Percentiles rank a stretch among this genome's conserved stretches.
These are phyloP conservation scores for Chrysochromulina parva DNA, from an alignment of 78 protist genomes.

Conservation along the genomic window DNA sequence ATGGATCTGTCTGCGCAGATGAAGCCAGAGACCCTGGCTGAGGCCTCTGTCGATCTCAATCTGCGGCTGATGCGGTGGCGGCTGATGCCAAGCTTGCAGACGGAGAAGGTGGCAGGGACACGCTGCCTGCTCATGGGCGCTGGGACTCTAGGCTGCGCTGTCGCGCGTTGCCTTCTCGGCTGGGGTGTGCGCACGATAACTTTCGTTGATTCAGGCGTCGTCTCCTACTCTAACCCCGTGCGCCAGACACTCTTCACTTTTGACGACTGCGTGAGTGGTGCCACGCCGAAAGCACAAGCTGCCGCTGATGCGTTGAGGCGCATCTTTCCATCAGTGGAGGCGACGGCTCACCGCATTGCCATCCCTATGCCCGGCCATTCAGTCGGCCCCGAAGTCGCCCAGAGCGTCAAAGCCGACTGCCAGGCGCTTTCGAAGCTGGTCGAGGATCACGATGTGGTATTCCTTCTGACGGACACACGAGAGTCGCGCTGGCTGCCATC, in stretches of 20 bases:
- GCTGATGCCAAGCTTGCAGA: slow-evolving; percentile 84
- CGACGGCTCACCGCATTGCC: slow-evolving; percentile 62
- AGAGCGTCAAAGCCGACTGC: not conserved
- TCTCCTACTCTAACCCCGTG: slow-evolving; percentile 93
- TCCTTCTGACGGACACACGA: slow-evolving; percentile 93
- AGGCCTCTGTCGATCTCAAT: slow-evolving; percentile 80
- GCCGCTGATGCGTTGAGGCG: slow-evolving; percentile 77
- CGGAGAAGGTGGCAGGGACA: slow-evolving; percentile 67
- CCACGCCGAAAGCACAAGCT: slow-evolving; percentile 79
- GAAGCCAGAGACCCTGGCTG: slow-evolving; percentile 58
- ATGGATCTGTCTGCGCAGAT: slow-evolving; percentile 61
- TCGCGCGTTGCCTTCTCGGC: slow-evolving; percentile 87
- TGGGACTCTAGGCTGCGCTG: slow-evolving; percentile 99
- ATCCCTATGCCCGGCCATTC: slow-evolving; percentile 98
- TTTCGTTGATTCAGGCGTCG: slow-evolving; percentile 88
- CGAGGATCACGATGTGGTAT: slow-evolving; percentile 87
- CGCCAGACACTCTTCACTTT: slow-evolving; percentile 88
- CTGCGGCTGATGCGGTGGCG: slow-evolving; percentile 98
- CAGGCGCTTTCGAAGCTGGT: slow-evolving; percentile 60
- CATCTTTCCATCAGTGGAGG: slow-evolving; percentile 63
- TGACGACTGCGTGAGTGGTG: slow-evolving; percentile 77
- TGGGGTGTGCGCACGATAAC: slow-evolving; percentile 96
- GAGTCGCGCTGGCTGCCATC: slow-evolving; percentile 97
- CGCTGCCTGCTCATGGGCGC: slow-evolving; percentile 94
- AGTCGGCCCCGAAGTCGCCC: slow-evolving; percentile 33